These are phyloP conservation scores for Agroathelia rolfsii DNA, from an alignment of 1,284 basidiomycete genomes.

Conservation along the genomic window DNA sequence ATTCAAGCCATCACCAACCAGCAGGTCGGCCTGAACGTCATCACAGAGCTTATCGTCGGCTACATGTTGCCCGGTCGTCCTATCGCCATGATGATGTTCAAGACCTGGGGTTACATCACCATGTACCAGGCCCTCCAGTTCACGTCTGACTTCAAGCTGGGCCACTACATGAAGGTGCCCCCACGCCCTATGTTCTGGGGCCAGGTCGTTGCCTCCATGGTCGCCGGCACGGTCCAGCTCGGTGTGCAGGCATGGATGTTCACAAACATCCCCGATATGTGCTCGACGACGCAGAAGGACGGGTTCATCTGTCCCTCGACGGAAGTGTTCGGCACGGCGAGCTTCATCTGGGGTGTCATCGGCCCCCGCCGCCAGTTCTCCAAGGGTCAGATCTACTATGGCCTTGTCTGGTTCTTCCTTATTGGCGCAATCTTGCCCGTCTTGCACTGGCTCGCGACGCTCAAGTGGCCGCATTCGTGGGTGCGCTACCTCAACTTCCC, in stretches of 20 bases:
- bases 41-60: conserved; percentile 24
- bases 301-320: conserved; percentile 36
- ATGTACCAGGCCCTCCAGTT: conserved; percentile 30
- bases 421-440: conserved; percentile 37
- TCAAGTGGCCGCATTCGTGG: conserved; percentile 32
- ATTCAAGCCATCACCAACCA: conserved; percentile 58
- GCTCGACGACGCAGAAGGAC: conserved; percentile 11
- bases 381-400: conserved; percentile 35
- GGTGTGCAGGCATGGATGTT: conserved; percentile 41
- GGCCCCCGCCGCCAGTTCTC: conserved; percentile 46
- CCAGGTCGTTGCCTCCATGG: conserved; percentile 35
- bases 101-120: conserved; percentile 17
- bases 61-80: conserved; percentile 29
- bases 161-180: conserved; percentile 41
- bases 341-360: conserved; percentile 44
- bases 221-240: conserved; percentile 31
- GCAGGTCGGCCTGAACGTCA: conserved; percentile 37
- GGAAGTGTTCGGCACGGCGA: conserved; percentile 30
- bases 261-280: conserved; percentile 22
- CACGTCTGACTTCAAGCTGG: conserved; percentile 34
- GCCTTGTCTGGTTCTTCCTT: conserved; percentile 42
- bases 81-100: conserved; percentile 36
- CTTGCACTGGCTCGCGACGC: conserved; percentile 24
- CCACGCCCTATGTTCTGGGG: conserved; percentile 29
- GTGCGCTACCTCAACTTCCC: conserved; percentile 29